Base-by-base conservation (phyloP, 441 rosid species). In the Flueggea neowawraea region DNA sequence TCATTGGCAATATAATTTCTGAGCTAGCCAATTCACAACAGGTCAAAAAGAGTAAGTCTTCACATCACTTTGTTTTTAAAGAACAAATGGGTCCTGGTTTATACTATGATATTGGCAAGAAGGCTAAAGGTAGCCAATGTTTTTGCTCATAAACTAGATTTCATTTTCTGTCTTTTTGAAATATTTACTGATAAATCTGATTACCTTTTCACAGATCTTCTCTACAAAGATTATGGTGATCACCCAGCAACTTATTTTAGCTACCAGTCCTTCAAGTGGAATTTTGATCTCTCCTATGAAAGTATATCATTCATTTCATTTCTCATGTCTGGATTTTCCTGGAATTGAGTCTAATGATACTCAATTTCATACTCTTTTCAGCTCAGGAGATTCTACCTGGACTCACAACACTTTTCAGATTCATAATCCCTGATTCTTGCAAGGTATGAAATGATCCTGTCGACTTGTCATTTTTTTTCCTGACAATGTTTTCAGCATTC, bases 321-420 rank as follows among this genome's bases (percentile, higher is more conserved):
- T 15, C 49, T 36, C 58, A 31, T 31, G 49, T 50, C 17, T 43
- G 13, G 12, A 44, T 3, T 7, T 0, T 10, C 5, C 22, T 45
- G 33, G 45, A 55, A 32, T 59, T 49, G 12, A 53, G 28, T 22
- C 28, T 22, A 22, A 22, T 22, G 28, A 2, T 56, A n/a, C 6
- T 16, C 16, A 53, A 16, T 43, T 11, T 62, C 22, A 16, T 47
- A 14, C 50, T 43, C 67, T 12, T 39, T 59, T 44, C 75, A 85
- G 91, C 75, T 65, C 70, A 66, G 52, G 84, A 79, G 66, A 50
- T 82, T 63, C 17, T 79, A 32, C 86, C 84, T 15, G 86, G 88
- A 65, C 54, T 83, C 17, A 62, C 80, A 31, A 65, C 83, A 6
- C 69, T 45, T 45, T 77, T 85, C 73, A 69, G 70, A 47, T 75